A percentile compares a stretch with the other conserved stretches of the same genome.
phyloP scores from a whole-genome alignment of 2,329 filamentous ascomycete species.

The Parastagonospora avenae region DNA sequence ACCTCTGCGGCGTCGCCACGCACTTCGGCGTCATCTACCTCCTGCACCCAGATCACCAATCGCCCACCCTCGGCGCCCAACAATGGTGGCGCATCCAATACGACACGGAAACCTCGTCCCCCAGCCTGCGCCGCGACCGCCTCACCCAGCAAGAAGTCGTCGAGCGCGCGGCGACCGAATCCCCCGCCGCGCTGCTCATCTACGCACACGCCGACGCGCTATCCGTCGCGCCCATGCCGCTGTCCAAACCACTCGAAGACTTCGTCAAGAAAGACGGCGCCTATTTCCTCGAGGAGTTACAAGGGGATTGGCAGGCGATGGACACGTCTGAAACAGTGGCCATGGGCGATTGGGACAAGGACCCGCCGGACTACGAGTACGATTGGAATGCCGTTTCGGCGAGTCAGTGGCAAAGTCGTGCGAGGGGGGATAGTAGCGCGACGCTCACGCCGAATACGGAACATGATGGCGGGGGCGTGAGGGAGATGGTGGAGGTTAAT shows the following conservation, averaged over 20 bases:
- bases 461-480: slow-evolving; percentile 23
- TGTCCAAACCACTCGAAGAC: slow-evolving; percentile 35
- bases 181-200: slow-evolving; percentile 60
- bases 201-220: slow-evolving; percentile 59
- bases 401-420: slow-evolving; percentile 19
- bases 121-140: slow-evolving; percentile 35
- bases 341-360: slow-evolving; percentile 25
- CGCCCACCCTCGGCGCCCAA: slow-evolving; percentile 19
- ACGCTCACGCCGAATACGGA: slow-evolving; percentile 46
- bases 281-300: slow-evolving; percentile 40
- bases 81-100: slow-evolving; percentile 48
- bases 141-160: slow-evolving; percentile 61
- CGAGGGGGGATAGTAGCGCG: slow-evolving; percentile 25
- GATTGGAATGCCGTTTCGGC: slow-evolving; percentile 30
- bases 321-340: not conserved
- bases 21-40: slow-evolving; percentile 63
- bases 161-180: slow-evolving; percentile 58
- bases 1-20: slow-evolving; percentile 63
- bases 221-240: slow-evolving; percentile 16
- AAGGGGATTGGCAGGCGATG: slow-evolving; percentile 23
- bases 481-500: slow-evolving; percentile 36
- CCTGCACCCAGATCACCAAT: slow-evolving; percentile 46
- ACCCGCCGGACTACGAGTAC: slow-evolving; percentile 15
- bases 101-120: slow-evolving; percentile 27
- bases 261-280: slow-evolving; percentile 60